These are phyloP conservation scores for Perkinsus olseni DNA, from an alignment of 169 alveolate genomes.

Conservation along the genomic window DNA sequence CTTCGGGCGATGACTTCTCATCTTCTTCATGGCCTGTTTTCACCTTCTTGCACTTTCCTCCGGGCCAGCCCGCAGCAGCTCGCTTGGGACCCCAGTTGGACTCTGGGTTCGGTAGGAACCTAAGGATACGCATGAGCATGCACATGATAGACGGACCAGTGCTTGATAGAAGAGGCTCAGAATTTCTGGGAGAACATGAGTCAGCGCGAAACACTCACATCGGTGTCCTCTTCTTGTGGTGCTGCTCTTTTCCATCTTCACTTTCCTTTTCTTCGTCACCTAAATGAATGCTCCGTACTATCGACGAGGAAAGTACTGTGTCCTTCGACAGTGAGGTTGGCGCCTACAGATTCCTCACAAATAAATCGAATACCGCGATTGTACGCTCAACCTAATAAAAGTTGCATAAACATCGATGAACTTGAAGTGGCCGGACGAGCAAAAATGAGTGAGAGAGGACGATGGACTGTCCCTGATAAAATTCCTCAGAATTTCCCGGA, in stretches of 20 bases:
- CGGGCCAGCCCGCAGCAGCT: neutral
- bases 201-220: neutral
- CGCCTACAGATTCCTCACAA: too few relatives aligned
- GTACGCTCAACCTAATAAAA: too few relatives aligned
- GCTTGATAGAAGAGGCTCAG: too few relatives aligned
- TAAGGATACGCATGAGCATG: neutral
- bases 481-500: too few relatives aligned
- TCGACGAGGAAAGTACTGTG: too few relatives aligned
- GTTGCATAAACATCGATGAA: too few relatives aligned
- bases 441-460: too few relatives aligned
- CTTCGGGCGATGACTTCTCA: neutral
- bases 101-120: constrained; percentile 52
- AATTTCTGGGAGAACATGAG: neutral
- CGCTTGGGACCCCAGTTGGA: constrained; percentile 57
- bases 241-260: neutral
- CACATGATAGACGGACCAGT: neutral
- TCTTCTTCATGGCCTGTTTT: neutral
- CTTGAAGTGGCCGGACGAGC: too few relatives aligned
- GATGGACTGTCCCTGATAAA: too few relatives aligned
- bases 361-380: too few relatives aligned
- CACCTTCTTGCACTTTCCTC: neutral
- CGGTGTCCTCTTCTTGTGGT: neutral
- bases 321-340: too few relatives aligned
- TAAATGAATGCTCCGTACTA: neutral
- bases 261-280: neutral